Evolutionary conservation across 1,139 yeast genomes (phyloP).

Genomic region (Taphrina betulina): DNA sequence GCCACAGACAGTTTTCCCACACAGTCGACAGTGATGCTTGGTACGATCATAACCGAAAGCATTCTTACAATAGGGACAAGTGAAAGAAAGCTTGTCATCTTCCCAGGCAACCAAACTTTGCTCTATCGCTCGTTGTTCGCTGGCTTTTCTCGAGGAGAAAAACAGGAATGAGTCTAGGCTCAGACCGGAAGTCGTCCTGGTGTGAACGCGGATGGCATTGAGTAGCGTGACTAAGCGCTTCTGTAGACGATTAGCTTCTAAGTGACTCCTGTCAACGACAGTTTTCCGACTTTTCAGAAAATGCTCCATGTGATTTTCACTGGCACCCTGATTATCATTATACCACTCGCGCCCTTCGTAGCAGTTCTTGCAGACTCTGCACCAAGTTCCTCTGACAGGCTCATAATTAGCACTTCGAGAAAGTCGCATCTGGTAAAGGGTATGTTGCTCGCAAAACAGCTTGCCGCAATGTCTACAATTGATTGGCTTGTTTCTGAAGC

Average conservation of each 20-base stretch:
- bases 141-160: too few relatives aligned
- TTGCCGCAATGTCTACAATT: constrained; percentile 61
- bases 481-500: constrained; percentile 34
- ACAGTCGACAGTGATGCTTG: constrained; percentile 84
- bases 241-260: constrained; percentile 51
- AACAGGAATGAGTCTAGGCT: too few relatives aligned
- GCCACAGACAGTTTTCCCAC: constrained; percentile 82
- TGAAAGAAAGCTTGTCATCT: constrained; percentile 47
- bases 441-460: constrained; percentile 66
- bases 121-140: constrained; percentile 47
- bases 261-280: constrained; percentile 36
- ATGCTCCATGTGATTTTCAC: constrained; percentile 50
- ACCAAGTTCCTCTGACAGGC: constrained; percentile 60
- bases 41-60: constrained; percentile 60
- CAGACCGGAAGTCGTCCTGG: too few relatives aligned
- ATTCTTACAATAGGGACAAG: constrained; percentile 65
- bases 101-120: constrained; percentile 68
- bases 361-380: constrained; percentile 67
- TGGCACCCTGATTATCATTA: constrained; percentile 47
- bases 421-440: constrained; percentile 54
- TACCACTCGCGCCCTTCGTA: constrained; percentile 59
- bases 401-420: constrained; percentile 52
- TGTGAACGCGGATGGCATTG: constrained; percentile 40
- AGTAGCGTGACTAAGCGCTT: constrained; percentile 59
- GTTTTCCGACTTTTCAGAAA: constrained; percentile 45